Evolutionary conservation across 345 rosid genomes (phyloP), one percentile per base, ranked within the genome.

Genomic region (Brassica incana): DNA sequence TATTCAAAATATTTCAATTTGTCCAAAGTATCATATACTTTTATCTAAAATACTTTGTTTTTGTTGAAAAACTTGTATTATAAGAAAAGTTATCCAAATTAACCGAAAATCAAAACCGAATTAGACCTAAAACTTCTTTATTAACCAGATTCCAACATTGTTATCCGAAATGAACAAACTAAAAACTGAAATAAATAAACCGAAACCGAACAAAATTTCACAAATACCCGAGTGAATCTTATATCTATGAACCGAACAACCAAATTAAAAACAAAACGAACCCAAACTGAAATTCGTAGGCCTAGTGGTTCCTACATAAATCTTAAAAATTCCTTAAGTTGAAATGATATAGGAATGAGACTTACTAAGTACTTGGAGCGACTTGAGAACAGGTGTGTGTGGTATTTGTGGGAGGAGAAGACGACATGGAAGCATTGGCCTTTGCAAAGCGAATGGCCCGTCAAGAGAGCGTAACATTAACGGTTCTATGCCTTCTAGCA

Each of bases 351-450:
- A 29, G 65, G 15, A 11, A 61, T 61, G 32, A 61, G 65, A 25
- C 33, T 61, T 25, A 10, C 33, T 48, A 73, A 63, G 11, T 40
- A 35, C 1, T 23, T 4, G 12, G 6, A 27, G 54, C 12, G 7
- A 10, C 25, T 65, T 76, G 29, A 69, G 43, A 33, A 10, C 8
- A 54, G 67, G 68, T 79, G 4, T 78, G 74, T 45, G 30, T 80
- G 76, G 36, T 90, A 7, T 90, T 85, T 72, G 72, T 85, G 4
- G 93, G 95, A 1, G 93, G 91, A 1, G 66, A 38, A 8, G 90
- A 90, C 9, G 95, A 91, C 50, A 77, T 86, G 0, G 93, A 88
- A 56, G 90, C 91, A 4, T 65, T 91, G 3, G 67, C 84, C 5
- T 77, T 82, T 8, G 89, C 80, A 2, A 88, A 77, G 58, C 75